Conservation (phyloP, 495 filamentous ascomycete species). For the Penicillium cataractarum region DNA sequence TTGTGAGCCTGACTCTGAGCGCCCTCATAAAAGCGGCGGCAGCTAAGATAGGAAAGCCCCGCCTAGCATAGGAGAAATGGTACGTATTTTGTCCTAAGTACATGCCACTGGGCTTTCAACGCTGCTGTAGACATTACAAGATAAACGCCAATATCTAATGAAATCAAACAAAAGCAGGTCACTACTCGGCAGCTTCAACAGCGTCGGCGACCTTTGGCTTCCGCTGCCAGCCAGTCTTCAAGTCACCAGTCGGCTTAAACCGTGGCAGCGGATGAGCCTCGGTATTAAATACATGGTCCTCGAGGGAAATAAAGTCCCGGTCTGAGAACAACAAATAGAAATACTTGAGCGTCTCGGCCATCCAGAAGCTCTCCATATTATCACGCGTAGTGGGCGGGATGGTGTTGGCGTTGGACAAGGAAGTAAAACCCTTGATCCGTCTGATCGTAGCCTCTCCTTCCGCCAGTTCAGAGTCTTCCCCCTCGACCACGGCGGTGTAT, state of each 20-base stretch:
- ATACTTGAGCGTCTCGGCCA: conserved; percentile 98
- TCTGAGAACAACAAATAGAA: conserved; percentile 94
- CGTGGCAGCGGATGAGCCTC: conserved; percentile 91
- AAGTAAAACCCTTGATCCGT: conserved; percentile 70
- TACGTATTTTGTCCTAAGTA: background rate
- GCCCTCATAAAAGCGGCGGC: conserved; percentile 29
- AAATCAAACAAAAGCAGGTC: conserved; percentile 1
- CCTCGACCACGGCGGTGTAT: conserved; percentile 74
- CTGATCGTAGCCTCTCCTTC: conserved; percentile 10
- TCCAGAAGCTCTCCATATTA: conserved; percentile 96
- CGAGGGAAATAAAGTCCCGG: conserved; percentile 78
- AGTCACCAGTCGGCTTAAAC: conserved; percentile 76
- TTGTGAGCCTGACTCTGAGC: conserved; percentile 33
- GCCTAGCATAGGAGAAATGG: too few species aligned
- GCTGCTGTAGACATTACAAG: background rate
- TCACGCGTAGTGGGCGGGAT: conserved; percentile 67
- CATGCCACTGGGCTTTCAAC: background rate
- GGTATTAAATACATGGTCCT: conserved; percentile 90
- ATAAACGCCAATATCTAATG: background rate
- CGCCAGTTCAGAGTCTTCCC: conserved; percentile 27
- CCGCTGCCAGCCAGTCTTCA: conserved; percentile 87
- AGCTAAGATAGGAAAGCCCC: conserved; percentile 18
- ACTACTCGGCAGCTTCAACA: conserved; percentile 29
- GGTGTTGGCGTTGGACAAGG: conserved; percentile 72
- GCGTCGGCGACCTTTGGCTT: conserved; percentile 43